phyloP scores from a whole-genome alignment of 1,139 yeast genomes.

The Spencermartinsiella ligniputridi region DNA sequence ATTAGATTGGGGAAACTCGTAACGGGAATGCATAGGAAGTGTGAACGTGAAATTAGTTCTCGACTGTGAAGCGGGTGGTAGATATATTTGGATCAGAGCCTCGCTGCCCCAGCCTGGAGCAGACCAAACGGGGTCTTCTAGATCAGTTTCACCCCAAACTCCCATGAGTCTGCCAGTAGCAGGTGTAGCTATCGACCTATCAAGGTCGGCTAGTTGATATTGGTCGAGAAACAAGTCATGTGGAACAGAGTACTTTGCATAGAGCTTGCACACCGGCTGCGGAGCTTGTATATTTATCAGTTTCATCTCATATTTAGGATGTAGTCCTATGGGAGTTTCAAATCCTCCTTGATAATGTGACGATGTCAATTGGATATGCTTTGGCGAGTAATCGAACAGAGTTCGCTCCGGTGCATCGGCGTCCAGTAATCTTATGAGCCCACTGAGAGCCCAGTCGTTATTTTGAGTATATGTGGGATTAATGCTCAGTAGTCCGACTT shows the following conservation, averaged over 20 bases:
- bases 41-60: conserved; percentile 29
- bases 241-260: conserved; percentile 38
- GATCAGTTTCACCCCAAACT: conserved; percentile 42
- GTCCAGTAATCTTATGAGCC: conserved; percentile 24
- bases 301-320: conserved; percentile 36
- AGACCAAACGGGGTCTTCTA: conserved; percentile 47
- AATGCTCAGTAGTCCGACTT: conserved; percentile 25
- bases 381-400: conserved; percentile 21
- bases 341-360: conserved; percentile 26
- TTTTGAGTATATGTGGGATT: conserved; percentile 16
- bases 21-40: conserved; percentile 48
- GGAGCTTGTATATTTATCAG: conserved; percentile 15
- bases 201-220: conserved; percentile 38
- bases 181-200: conserved; percentile 24
- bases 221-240: conserved; percentile 37
- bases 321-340: conserved; percentile 42
- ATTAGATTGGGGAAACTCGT: conserved; percentile 37
- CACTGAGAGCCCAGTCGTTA: conserved; percentile 24
- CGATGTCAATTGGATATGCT: conserved; percentile 23
- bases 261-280: conserved; percentile 34
- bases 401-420: conserved; percentile 19
- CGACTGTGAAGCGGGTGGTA: conserved; percentile 20
- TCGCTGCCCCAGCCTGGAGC: conserved; percentile 45
- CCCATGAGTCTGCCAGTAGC: conserved; percentile 36
- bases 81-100: conserved; percentile 35